A percentile compares a stretch with the other conserved stretches of the same genome.
These are phyloP conservation scores for Periconia sp. DNA, from an alignment of 2,329 filamentous ascomycete species.

Conservation along the genomic window DNA sequence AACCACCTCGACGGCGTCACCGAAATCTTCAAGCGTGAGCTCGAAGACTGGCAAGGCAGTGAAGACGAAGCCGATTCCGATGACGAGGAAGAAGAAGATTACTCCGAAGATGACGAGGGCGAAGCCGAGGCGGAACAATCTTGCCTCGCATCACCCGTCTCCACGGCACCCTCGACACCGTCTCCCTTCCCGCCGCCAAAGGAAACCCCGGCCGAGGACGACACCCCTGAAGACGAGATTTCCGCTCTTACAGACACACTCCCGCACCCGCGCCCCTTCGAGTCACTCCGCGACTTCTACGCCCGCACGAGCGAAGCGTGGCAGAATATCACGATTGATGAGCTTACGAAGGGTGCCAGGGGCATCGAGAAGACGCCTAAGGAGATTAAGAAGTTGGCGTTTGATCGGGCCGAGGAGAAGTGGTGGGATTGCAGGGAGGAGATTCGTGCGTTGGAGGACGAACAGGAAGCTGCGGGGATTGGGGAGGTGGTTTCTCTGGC, in stretches of 20 bases:
- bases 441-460: constrained; percentile 86
- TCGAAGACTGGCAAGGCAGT: constrained; percentile 76
- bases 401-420: constrained; percentile 89
- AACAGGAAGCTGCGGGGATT: constrained; percentile 93
- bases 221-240: constrained; percentile 54
- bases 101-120: constrained; percentile 44
- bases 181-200: constrained; percentile 38
- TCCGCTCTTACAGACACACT: constrained; percentile 67
- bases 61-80: constrained; percentile 48
- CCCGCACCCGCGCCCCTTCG: constrained; percentile 80
- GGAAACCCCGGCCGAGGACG: constrained; percentile 39
- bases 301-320: constrained; percentile 82
- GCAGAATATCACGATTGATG: constrained; percentile 83
- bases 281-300: constrained; percentile 90
- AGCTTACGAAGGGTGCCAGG: constrained; percentile 60
- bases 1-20: constrained; percentile 93
- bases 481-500: constrained; percentile 89
- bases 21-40: constrained; percentile 82
- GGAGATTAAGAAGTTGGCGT: constrained; percentile 89
- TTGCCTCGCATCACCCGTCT: constrained; percentile 51
- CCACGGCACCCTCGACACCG: constrained; percentile 62
- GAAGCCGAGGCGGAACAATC: constrained; percentile 60
- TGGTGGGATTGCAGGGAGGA: constrained; percentile 99
- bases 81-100: constrained; percentile 49
- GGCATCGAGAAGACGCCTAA: constrained; percentile 73